Base-by-base conservation (phyloP, 441 rosid genomes). In the Breynia disticha region DNA sequence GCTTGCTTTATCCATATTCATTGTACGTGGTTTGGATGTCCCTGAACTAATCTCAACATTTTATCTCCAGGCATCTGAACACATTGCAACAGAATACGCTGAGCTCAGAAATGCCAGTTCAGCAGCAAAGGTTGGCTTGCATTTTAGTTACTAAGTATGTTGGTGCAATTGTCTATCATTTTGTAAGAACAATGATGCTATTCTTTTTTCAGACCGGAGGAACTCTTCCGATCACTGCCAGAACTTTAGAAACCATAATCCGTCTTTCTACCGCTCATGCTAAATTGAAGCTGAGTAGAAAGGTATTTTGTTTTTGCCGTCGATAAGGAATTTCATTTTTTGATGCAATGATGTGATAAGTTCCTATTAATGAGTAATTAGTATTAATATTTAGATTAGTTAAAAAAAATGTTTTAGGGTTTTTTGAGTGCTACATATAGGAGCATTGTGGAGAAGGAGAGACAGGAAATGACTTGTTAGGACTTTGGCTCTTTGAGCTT, bases 261-360 rank as follows among this genome's bases (percentile, higher is more conserved):
- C 96, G 97, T 57, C 86, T 93, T 60, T 87, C 98, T 22, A 89
- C 98, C 19, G 97, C 98, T 56, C 98, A 93, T 69, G 97, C 98
- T 52, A 93, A 86, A 68, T 57, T 93, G 86, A 88, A 84, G 70
- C 72, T 93, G 73, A 86, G 91, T 78, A 74, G 84, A 77, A 59
- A 84, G 95, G 98, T 84, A 77, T 32, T n/a, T 50, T 45, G 39
- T 35, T 9, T 19, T 41, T 41, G 1, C 44, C 15, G 15, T 41
- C 15, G 15, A 41, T 11, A 41, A 41, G 9, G 3, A 0, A 4
- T 24, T 28, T 15, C n/a, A 41, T 41, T 41, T 41, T 41, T 2
- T 41, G n/a, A n/a, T 11, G 15, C n/a, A 41, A 41, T 41, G 44
- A 41, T 28, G 35, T 28, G n/a, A n/a, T n/a, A n/a, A n/a, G n/a